Conservation (phyloP, 225 moss, liverwort and hornwort genomes). For the Asterella californica region DNA sequence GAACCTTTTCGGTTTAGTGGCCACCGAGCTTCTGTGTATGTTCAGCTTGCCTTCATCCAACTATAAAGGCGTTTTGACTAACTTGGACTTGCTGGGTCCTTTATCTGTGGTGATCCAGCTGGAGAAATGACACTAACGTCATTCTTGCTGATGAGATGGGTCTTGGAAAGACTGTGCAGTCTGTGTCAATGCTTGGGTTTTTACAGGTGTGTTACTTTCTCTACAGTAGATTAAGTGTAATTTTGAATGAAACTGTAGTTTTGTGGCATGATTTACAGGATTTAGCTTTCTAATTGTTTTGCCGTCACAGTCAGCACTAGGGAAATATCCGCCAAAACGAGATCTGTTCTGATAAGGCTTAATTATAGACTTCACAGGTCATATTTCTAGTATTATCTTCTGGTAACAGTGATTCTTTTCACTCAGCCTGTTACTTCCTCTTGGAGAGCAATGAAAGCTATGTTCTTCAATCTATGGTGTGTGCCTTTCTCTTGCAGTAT, state of each 20-base stretch:
- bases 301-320: background rate
- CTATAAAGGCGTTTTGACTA: background rate
- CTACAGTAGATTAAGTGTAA: background rate
- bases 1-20: background rate
- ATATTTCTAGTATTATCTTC: background rate
- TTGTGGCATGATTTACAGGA: background rate
- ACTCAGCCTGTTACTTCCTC: background rate
- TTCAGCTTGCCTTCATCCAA: background rate
- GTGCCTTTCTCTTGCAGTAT: constrained; percentile 54
- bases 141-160: constrained; percentile 99
- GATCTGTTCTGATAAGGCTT: background rate
- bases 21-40: background rate
- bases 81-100: background rate
- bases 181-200: constrained; percentile 98
- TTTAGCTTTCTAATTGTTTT: background rate
- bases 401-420: background rate
- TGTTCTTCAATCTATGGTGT: background rate
- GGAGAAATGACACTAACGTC: constrained; percentile 99
- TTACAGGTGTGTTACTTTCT: constrained; percentile 59
- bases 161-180: constrained; percentile 96
- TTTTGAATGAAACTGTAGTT: background rate
- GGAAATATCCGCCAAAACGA: background rate
- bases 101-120: constrained; percentile 40
- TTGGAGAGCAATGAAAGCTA: background rate
- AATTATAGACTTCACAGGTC: background rate